phyloP scores from a whole-genome alignment of 2,329 filamentous ascomycete genomes.

The Aspergillus fumigatiaffinis region DNA sequence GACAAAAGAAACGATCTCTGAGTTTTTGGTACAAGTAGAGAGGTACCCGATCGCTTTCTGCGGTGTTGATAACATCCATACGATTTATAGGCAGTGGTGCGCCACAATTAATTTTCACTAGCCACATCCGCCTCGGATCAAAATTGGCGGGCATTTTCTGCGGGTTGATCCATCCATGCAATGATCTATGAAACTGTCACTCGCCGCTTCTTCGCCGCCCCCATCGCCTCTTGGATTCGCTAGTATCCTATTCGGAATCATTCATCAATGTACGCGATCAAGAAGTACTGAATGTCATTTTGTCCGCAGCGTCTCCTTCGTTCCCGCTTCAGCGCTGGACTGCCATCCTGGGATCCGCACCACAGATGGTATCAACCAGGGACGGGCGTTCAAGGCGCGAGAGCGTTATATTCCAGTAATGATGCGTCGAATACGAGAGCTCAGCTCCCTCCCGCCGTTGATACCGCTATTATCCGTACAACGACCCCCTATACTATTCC shows the following conservation, averaged over 20 bases:
- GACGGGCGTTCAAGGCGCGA: slow-evolving; percentile 2
- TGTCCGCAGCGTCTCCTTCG: slow-evolving; percentile 28
- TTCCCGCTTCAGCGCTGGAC: slow-evolving; percentile 25
- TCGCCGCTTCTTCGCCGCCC: neutral
- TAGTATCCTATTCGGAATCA: slow-evolving; percentile 1
- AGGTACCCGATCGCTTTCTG: neutral
- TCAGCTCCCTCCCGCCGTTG: neutral
- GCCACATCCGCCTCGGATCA: slow-evolving; percentile 23
- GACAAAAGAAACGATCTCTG: neutral
- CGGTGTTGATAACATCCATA: neutral
- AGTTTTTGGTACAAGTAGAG: neutral
- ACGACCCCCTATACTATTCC: neutral
- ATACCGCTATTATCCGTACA: neutral
- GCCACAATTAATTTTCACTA: slow-evolving; percentile 25
- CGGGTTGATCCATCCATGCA: neutral
- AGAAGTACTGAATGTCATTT: slow-evolving; percentile 34
- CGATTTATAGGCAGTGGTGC: slow-evolving; percentile 18
- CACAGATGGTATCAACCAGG: slow-evolving; percentile 20
- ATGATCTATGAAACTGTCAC: neutral
- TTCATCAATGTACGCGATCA: slow-evolving; percentile 19
- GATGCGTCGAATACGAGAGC: slow-evolving; percentile 11
- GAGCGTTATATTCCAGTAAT: slow-evolving; percentile 4
- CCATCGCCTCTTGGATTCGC: neutral
- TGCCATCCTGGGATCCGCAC: slow-evolving; percentile 19
- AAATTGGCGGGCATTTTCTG: slow-evolving; percentile 20